phyloP scores from a whole-genome alignment of 805 yeast genomes.

The Metschnikowia sp. region DNA sequence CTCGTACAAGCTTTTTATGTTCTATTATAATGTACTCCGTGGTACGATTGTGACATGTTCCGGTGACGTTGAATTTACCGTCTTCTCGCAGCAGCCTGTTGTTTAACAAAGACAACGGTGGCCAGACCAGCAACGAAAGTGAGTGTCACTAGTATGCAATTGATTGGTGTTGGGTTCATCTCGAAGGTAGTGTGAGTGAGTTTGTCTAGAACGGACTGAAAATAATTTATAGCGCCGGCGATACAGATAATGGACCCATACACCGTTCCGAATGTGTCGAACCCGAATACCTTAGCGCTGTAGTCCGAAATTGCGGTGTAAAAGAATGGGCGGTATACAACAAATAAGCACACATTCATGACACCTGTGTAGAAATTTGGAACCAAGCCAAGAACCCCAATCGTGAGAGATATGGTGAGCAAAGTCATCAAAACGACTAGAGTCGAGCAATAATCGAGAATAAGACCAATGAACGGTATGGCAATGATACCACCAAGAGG shows the following conservation, averaged over 20 bases:
- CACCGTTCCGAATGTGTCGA: constrained; percentile 57
- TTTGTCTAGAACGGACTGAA: constrained; percentile 46
- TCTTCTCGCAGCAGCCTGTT: constrained; percentile 8
- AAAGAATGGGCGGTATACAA: constrained; percentile 54
- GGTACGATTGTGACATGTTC: too few species aligned
- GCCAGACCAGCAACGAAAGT: constrained; percentile 43
- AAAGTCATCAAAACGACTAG: constrained; percentile 40
- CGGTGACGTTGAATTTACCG: not conserved
- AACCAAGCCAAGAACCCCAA: constrained; percentile 49
- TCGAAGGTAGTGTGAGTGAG: constrained; percentile 49
- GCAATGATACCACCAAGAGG: constrained; percentile 57
- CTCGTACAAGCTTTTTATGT: too few species aligned
- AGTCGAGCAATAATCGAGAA: constrained; percentile 49
- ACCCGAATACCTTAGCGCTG: constrained; percentile 63
- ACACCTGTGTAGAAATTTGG: constrained; percentile 41
- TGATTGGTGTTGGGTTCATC: constrained; percentile 56
- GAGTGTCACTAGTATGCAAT: constrained; percentile 34
- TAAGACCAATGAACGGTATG: constrained; percentile 51
- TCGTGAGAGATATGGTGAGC: constrained; percentile 38
- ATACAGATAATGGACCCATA: constrained; percentile 55
- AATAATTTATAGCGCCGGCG: constrained; percentile 49
- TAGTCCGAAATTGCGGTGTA: constrained; percentile 56
- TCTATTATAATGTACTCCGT: too few species aligned
- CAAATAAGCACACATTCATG: constrained; percentile 46
- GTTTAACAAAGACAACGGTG: constrained; percentile 38